Percentiles rank a stretch among this genome's conserved stretches.
Conservation (phyloP, 1,284 basidiomycete species). For the Sporisorium exsertum region DNA sequence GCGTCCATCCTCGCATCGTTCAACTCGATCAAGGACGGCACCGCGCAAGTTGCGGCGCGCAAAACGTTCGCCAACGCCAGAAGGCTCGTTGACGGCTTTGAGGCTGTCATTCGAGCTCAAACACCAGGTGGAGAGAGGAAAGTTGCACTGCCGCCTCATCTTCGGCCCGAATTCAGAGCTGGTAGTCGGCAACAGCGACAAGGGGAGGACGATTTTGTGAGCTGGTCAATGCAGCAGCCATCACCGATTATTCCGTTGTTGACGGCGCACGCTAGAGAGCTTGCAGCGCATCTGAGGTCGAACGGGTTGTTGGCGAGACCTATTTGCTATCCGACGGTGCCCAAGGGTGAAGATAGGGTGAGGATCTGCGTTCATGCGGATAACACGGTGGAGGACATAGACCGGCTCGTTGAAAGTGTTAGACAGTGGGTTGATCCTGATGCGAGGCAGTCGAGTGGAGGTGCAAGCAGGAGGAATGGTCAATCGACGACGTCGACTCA, state of each 20-base stretch:
- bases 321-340: constrained; percentile 80
- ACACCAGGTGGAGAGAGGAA: not conserved
- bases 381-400: constrained; percentile 78
- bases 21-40: constrained; percentile 79
- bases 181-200: not conserved
- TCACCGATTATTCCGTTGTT: constrained; percentile 87
- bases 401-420: constrained; percentile 65
- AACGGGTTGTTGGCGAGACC: constrained; percentile 80
- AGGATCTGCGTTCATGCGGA: constrained; percentile 84
- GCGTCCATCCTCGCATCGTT: constrained; percentile 81
- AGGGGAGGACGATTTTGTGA: constrained; percentile 19
- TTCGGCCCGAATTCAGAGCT: constrained; percentile 3
- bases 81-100: constrained; percentile 14
- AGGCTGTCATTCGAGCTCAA: constrained; percentile 18
- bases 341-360: constrained; percentile 83
- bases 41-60: constrained; percentile 72
- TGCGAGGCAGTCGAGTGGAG: not conserved
- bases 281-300: constrained; percentile 77
- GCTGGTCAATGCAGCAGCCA: constrained; percentile 52
- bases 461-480: not conserved
- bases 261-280: constrained; percentile 78
- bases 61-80: constrained; percentile 19
- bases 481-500: not conserved
- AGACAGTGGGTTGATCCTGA: constrained; percentile 18
- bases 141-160: constrained; percentile 31